These are phyloP conservation scores for Komagataella populi DNA, from an alignment of 805 yeast genomes.

Conservation along the genomic window DNA sequence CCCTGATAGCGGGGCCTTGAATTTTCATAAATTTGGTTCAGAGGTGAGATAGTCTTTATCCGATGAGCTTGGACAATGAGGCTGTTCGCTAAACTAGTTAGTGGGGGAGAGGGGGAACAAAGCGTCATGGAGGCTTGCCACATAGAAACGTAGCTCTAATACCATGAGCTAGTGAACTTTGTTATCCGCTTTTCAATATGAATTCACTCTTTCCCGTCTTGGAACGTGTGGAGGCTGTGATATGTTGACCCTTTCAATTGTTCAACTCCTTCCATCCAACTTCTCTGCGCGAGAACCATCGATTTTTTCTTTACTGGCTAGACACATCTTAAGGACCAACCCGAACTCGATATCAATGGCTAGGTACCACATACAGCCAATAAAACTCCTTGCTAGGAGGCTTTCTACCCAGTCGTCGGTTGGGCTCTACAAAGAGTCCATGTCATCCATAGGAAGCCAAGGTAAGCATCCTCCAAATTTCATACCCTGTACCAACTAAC, in stretches of 20 bases:
- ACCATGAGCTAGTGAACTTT: no score
- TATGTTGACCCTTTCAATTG: background rate
- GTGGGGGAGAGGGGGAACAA: no score
- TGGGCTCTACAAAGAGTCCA: slow-evolving; percentile 14
- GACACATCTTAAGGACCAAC: background rate
- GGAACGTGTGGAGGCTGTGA: no score
- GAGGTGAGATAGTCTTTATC: no score
- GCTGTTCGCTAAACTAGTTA: background rate
- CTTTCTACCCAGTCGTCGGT: background rate
- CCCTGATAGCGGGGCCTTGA: background rate
- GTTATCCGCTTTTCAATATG: no score
- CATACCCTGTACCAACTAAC: slow-evolving; percentile 1
- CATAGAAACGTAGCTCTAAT: no score
- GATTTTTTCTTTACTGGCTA: background rate
- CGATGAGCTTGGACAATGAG: background rate
- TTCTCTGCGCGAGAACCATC: background rate
- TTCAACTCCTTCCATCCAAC: background rate
- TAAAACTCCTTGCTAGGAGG: background rate
- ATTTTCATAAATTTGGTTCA: background rate
- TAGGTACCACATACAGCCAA: background rate
- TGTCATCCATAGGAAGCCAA: slow-evolving; percentile 22
- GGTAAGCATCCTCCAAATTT: slow-evolving; percentile 10
- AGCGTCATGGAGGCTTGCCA: no score
- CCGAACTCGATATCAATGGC: background rate
- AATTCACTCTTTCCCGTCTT: no score